Conservation (phyloP, 371 early-diverging fungal genomes). For the Fennellomyces sp. region DNA sequence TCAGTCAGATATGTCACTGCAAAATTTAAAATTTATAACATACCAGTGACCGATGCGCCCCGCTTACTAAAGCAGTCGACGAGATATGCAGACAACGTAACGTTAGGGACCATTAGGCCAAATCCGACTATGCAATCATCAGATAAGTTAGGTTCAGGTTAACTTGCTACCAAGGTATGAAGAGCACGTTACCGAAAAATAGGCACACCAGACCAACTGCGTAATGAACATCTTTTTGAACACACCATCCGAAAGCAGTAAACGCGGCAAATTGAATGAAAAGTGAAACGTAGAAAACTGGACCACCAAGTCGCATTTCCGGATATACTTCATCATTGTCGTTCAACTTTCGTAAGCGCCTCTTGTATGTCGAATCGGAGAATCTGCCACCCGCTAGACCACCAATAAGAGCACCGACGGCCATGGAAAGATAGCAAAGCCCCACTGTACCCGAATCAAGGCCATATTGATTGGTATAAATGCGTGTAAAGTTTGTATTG, state of each 20-base stretch:
- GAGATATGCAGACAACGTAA: conserved; percentile 39
- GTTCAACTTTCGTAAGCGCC: conserved; percentile 19
- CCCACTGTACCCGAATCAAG: conserved; percentile 29
- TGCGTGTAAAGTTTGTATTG: conserved; percentile 27
- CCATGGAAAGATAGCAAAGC: conserved; percentile 25
- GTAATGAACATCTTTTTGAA: conserved; percentile 41
- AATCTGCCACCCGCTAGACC: conserved; percentile 35
- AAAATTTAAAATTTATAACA: background rate
- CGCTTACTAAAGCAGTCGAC: conserved; percentile 42
- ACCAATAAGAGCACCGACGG: conserved; percentile 37
- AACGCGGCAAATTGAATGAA: conserved; percentile 22
- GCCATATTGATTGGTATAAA: conserved; percentile 26
- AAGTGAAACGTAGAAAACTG: conserved; percentile 19
- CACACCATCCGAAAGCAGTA: conserved; percentile 45
- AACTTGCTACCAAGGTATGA: no score
- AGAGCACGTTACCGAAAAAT: conserved; percentile 45
- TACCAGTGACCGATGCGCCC: conserved; percentile 47
- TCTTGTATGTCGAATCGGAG: conserved; percentile 33
- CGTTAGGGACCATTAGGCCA: conserved; percentile 32
- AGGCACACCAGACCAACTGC: conserved; percentile 40
- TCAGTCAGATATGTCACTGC: background rate
- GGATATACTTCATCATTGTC: conserved; percentile 20
- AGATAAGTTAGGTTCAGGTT: no score
- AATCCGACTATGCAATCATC: no score
- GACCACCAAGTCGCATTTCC: conserved; percentile 42